These are phyloP conservation scores for Pecoramyces ruminantium DNA, from an alignment of 192 early-diverging fungal genomes.

Conservation along the genomic window DNA sequence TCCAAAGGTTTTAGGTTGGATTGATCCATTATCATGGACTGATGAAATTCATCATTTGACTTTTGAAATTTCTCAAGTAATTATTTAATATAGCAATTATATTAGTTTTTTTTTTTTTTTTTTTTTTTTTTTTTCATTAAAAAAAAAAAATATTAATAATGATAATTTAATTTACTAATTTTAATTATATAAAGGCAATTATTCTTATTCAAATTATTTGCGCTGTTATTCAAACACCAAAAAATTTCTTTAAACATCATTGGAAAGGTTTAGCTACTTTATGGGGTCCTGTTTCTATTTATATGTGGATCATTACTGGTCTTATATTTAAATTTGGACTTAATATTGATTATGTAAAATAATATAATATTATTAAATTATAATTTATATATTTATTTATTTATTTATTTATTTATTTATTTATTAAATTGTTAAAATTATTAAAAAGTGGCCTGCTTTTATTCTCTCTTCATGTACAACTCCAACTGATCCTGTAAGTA, in stretches of 20 bases:
- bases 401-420: too few relatives aligned
- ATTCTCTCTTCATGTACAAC: slow-evolving; percentile 68
- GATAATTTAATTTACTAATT: too few relatives aligned
- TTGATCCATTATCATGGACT: slow-evolving; percentile 38
- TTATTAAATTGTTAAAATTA: too few relatives aligned
- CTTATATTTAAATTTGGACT: slow-evolving; percentile 31
- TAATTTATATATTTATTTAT: too few relatives aligned
- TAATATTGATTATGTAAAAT: slow-evolving; percentile 30
- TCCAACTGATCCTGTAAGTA: slow-evolving; percentile 78
- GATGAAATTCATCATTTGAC: slow-evolving; percentile 38
- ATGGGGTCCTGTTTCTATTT: slow-evolving; percentile 60
- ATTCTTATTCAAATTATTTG: slow-evolving; percentile 81
- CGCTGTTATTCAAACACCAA: slow-evolving; percentile 61
- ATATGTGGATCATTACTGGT: slow-evolving; percentile 60
- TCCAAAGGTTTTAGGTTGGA: neutral
- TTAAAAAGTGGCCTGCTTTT: slow-evolving; percentile 49
- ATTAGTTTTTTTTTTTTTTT: too few relatives aligned
- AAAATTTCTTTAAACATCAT: slow-evolving; percentile 52
- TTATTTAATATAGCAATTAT: too few relatives aligned
- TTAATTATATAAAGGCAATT: slow-evolving; percentile 26
- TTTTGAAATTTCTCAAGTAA: neutral
- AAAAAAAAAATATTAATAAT: too few relatives aligned
- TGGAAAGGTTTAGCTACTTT: slow-evolving; percentile 45
- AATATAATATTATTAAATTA: neutral
- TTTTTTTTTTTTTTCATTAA: too few relatives aligned